Base-by-base conservation (phyloP, 352 stramenopile species). In the Thalassiosira delicatula region DNA sequence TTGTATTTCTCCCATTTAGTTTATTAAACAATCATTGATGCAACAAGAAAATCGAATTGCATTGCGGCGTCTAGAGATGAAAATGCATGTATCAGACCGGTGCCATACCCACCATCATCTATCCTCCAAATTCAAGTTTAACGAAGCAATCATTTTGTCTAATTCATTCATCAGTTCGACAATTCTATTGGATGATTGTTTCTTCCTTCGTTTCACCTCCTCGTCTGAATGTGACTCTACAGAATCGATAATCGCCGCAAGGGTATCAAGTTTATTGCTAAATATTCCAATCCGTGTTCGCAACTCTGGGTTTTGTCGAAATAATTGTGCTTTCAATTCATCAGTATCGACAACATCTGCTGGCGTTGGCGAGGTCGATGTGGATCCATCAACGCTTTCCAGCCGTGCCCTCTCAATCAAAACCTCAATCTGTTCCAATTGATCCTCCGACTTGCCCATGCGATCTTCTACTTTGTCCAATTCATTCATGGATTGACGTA, bases 381-480 rank as follows among this genome's bases (percentile, higher is more conserved):
- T 63, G 46, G 59, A 53, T 44, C 65, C 79, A 51, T 87, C 80
- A 2, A 87, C 73, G 57, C 80, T 83, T 14, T 87, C 80, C 56
- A 87, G 59, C 54, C 61, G 19, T 33, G 59, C 33, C 57, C 73
- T 76, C 40, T 83, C 73, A 21, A 87, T 37, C 27, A 82, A 66
- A 37, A 81, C 70, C 37, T 87, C 80, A 68, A 87, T 87, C 14
- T 77, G 37, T 27, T 87, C 80, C 35, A 87, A 76, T 70, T 83
- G 60, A 3, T 42, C 25, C 33, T 74, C 73, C 7, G 68, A 72
- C 49, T 76, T 67, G 27, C 1, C 40, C 73, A 87, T 81, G 21
- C 57, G 32, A 30, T 77, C 44, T 27, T 81, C 57, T 30, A 83
- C 65, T 3, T 75, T 46, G 56, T 87, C 74, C 29, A 87, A 60